Evolutionary conservation across 352 stramenopile genomes (phyloP), one percentile per base, ranked within the genome.

Genomic region (Porosira glacialis): DNA sequence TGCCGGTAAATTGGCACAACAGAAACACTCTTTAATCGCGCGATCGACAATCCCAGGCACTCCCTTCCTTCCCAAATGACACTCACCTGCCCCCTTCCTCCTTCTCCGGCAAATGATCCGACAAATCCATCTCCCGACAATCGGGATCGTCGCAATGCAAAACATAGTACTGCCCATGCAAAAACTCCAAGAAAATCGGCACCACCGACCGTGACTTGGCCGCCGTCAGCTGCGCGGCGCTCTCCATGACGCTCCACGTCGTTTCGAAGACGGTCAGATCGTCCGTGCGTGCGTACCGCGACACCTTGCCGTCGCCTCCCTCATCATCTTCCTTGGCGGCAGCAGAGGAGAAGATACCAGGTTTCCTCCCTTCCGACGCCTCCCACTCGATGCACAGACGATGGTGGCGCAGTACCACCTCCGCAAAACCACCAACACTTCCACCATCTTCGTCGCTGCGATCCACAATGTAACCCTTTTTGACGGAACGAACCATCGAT

Each of bases 111-210:
- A 66, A 35, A 41, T 76, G 47, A 24, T 68, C 64, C 21, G 61
- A 48, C 47, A 87, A 59, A 47, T 78, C 33, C 22, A 92, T 65
- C 58, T 90, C 86, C 35, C 69, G 59, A 31, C 50, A 66, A 75
- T 87, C 85, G 33, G 81, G 80, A 66, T 91, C 84, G 45, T 87
- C 72, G 30, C 67, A 28, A 55, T 90, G 77, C 49, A 87, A 86
- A 21, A 71, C 35, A 63, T 86, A 93, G 61, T 87, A 91, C 64
- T 91, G 80, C 35, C 67, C 15, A 27, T 77, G 24, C 17, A 93
- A 70, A 59, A 91, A 93, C 19, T 83, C 62, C 17, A 93, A 75
- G 48, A 91, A 89, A n/a, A 87, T 71, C 19, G 83, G 83, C 31
- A 93, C 83, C 36, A 91, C 79, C 17, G 71, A 44, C 49, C 82